A percentile compares a stretch with the other conserved stretches of the same genome.
Conservation (phyloP, 805 yeast genomes). For the Grigorovia transvaalensis region DNA sequence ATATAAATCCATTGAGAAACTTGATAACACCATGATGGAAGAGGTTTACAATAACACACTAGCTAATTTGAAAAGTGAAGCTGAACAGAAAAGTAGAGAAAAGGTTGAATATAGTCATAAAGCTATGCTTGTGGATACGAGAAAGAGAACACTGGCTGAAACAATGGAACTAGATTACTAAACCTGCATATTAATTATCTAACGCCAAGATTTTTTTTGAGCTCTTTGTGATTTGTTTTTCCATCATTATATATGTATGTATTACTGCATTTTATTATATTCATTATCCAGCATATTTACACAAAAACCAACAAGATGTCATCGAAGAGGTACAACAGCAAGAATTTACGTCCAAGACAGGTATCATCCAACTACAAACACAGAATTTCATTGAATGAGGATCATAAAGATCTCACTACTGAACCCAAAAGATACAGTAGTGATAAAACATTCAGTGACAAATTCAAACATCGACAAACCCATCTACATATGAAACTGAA, state of each 20-base stretch:
- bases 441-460: neutral
- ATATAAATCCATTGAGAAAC: neutral
- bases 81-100: neutral
- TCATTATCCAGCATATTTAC: neutral
- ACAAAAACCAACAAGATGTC: neutral
- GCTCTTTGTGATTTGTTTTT: neutral
- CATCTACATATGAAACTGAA: neutral
- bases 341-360: neutral
- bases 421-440: neutral
- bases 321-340: neutral
- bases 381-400: neutral
- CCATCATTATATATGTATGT: too few species aligned
- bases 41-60: neutral
- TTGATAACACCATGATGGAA: neutral
- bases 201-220: neutral
- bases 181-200: neutral
- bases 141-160: constrained; percentile 20
- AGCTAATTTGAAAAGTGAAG: neutral
- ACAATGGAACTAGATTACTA: constrained; percentile 28
- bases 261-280: neutral
- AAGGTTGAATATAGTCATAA: neutral
- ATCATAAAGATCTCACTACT: too few species aligned
- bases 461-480: neutral
- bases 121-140: constrained; percentile 1
- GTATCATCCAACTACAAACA: neutral